These are phyloP conservation scores for Kwoniella sp. DNA, from an alignment of 768 basidiomycete species.

Conservation along the genomic window DNA sequence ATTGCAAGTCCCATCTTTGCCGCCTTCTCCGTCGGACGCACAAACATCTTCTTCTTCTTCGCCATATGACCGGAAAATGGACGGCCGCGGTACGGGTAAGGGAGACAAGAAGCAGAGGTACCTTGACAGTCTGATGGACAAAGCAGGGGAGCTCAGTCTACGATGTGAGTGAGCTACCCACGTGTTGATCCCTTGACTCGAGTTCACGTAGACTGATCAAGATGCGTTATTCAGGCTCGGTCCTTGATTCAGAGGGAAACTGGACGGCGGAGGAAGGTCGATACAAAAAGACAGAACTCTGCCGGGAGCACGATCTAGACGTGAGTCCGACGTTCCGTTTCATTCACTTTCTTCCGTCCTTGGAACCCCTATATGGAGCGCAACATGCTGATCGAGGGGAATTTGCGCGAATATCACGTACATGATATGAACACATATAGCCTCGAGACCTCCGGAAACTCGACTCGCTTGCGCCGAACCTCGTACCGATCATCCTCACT, in stretches of 20 bases:
- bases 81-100: slow-evolving; percentile 32
- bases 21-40: slow-evolving; percentile 23
- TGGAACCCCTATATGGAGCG: too few species aligned
- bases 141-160: slow-evolving; percentile 85
- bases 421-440: slow-evolving; percentile 58
- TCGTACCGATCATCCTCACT: slow-evolving; percentile 89
- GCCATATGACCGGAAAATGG: slow-evolving; percentile 3
- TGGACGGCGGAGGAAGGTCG: slow-evolving; percentile 51
- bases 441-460: slow-evolving; percentile 96
- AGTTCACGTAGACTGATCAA: background rate
- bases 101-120: slow-evolving; percentile 47
- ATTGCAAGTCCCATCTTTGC: slow-evolving; percentile 26
- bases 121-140: slow-evolving; percentile 55
- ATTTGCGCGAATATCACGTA: slow-evolving; percentile 3
- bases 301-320: slow-evolving; percentile 82
- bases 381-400: background rate
- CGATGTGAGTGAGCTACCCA: slow-evolving; percentile 85
- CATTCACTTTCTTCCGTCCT: slow-evolving; percentile 5
- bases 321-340: slow-evolving; percentile 66
- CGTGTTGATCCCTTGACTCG: too few species aligned
- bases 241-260: slow-evolving; percentile 80
- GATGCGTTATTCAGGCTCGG: slow-evolving; percentile 64
- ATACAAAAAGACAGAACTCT: slow-evolving; percentile 87
- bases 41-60: background rate
- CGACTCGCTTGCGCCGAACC: slow-evolving; percentile 89